Evolutionary conservation across 345 rosid genomes (phyloP), one percentile per base, ranked within the genome.

Genomic region (Ceriops zippeliana): DNA sequence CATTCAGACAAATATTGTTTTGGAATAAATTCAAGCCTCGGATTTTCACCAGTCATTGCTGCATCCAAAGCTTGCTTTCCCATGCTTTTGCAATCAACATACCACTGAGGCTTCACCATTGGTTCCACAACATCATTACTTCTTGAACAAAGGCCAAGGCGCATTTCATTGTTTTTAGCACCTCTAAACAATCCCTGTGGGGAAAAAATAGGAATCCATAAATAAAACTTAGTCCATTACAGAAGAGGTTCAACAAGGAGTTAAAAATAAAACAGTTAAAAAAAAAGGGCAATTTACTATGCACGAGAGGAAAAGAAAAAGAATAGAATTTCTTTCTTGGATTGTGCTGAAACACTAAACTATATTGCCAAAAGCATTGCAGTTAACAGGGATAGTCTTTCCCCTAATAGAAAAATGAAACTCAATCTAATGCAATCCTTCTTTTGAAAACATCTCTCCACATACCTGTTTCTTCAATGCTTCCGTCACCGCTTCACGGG

Each of bases 81-180:
- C 81, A 95, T 81, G 76, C 34, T 76, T 70, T 80, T 69, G 79
- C 97, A 91, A 51, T 79, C 76, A 49, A 95, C 96, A 61, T 79
- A 95, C 99, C 99, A 91, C 56, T 91, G 98, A 42, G 96, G 97
- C 86, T 90, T 95, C 75, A 91, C 83, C 89, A 91, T 72, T 49
- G 98, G 99, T 80, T 91, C 98, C 35, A 90, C 74, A 73, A 95
- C 87, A 77, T 91, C 98, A 68, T 68, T 81, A 73, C 81, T 91
- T 82, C 99, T 89, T 76, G 91, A 84, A 77, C 92, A 90, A 73
- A 78, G 70, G 54, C 96, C 98, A 82, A 95, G 91, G 59, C 90
- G 84, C 98, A 95, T 95, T 70, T 90, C 99, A 76, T 91, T 95
- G 82, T 82, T 86, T 67, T 82, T 79, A 47, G 86, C 84, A 78